phyloP scores from a whole-genome alignment of 2,329 filamentous ascomycete genomes.

The Chrysoporthe puriensis region DNA sequence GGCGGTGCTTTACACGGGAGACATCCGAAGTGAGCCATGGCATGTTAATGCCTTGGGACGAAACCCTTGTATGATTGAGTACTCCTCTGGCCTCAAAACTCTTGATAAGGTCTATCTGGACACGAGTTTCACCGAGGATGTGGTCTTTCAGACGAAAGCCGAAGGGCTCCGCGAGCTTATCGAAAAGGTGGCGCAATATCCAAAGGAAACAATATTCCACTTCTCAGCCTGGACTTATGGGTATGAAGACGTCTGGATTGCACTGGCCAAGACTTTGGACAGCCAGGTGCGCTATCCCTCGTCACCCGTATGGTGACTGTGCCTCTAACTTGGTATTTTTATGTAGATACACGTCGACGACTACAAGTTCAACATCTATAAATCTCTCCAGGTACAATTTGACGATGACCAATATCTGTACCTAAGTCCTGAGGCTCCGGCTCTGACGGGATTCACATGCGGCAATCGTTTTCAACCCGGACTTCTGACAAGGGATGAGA shows the following conservation, averaged over 20 bases:
- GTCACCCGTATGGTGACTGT: background rate
- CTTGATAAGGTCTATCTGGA: conserved; percentile 88
- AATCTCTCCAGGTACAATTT: conserved; percentile 56
- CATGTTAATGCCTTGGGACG: conserved; percentile 76
- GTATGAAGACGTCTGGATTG: conserved; percentile 83
- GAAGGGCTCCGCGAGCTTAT: conserved; percentile 78
- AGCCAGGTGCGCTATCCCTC: conserved; percentile 53
- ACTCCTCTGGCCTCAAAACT: conserved; percentile 64
- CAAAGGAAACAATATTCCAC: conserved; percentile 77
- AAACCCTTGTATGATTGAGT: conserved; percentile 76
- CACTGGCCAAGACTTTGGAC: conserved; percentile 70
- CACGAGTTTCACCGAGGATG: conserved; percentile 68
- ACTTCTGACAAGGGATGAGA: conserved; percentile 68
- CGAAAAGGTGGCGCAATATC: conserved; percentile 68
- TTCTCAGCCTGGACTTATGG: conserved; percentile 90
- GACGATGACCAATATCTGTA: conserved; percentile 47
- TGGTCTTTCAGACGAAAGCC: conserved; percentile 64
- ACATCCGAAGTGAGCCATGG: conserved; percentile 84
- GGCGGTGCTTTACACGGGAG: conserved; percentile 85
- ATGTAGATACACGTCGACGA: conserved; percentile 76
- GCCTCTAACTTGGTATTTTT: background rate
- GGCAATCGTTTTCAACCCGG: conserved; percentile 73
- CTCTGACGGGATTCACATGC: conserved; percentile 72
- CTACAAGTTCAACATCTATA: conserved; percentile 78
- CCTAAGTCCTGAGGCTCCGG: conserved; percentile 62